Base-by-base conservation (phyloP, 805 yeast species). In the Saccharomycopsis fibuligera region DNA sequence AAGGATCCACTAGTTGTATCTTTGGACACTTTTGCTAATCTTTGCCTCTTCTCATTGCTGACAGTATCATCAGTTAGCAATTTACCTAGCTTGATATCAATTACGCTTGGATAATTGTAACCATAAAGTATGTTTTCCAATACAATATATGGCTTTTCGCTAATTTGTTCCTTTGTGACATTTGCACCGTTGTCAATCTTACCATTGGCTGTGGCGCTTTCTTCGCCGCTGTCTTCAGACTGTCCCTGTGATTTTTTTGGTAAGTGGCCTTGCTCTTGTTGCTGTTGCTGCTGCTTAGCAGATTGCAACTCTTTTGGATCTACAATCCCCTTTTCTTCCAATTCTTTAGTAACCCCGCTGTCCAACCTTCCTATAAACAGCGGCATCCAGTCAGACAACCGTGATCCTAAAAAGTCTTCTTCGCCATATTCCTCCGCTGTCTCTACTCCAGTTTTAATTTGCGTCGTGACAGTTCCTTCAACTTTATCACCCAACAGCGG, bases 61-160 rank as follows among this genome's bases (percentile, higher is more conserved):
- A 86, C 79, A 12, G 58, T 56, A 4, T 72, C 77, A 41, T 53
- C 56, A 57, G 83, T 79, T 33, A 91, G 65, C 8, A 72, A 60
- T 4, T 78, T 63, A 0, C 99, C 99, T 3, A 91, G 68, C 61
- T 91, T 91, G 41, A 91, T 76, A 62, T 91, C 99, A 54, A 91
- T 58, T 1, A 93, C 73, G 47, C 84, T 76, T 0, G 98, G 97
- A 41, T 68, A 65, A 3, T 44, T 60, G 60, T 72, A 85, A 0
- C 87, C 87, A 47, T 73, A 61, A 25, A 84, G 66, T 2, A 83
- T 61, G 62, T 91, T 93, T 57, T 81, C 81, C 30, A 93, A 66
- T 5, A 91, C 93, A 2, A 90, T 57, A 49, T 72, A 81, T 45
- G 63, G 62, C 40, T 62, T 60, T 5, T 25, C 41, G 35, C 19